Conservation (phyloP, 78 protist species). For the Bodo saltans region DNA sequence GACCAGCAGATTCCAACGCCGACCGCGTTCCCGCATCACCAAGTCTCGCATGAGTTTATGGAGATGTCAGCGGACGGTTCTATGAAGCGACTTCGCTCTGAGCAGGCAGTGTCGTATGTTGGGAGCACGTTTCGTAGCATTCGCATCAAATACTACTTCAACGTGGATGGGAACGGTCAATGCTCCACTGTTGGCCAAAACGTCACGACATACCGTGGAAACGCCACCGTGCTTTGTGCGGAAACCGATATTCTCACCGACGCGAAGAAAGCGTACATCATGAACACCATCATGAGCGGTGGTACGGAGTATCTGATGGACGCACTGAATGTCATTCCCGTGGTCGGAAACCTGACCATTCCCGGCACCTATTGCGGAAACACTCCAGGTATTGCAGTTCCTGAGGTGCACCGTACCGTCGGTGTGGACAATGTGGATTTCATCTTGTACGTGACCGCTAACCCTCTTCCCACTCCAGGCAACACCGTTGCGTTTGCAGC, state of each 20-base stretch:
- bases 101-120: too few relatives aligned
- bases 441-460: constrained; percentile 1
- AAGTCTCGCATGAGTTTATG: too few relatives aligned
- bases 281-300: too few relatives aligned
- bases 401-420: not conserved
- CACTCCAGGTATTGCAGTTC: not conserved
- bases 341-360: not conserved
- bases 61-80: too few relatives aligned
- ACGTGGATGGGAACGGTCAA: too few relatives aligned
- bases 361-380: not conserved
- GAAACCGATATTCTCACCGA: too few relatives aligned
- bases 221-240: not conserved
- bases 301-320: not conserved
- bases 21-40: too few relatives aligned
- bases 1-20: too few relatives aligned
- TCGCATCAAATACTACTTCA: too few relatives aligned
- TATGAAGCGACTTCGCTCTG: too few relatives aligned
- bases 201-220: not conserved
- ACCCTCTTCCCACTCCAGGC: not conserved
- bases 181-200: not conserved
- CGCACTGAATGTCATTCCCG: not conserved
- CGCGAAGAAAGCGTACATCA: too few relatives aligned
- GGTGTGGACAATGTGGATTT: not conserved
- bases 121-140: too few relatives aligned
- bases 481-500: constrained; percentile 16